A percentile compares a stretch with the other conserved stretches of the same genome.
phyloP scores from a whole-genome alignment of 2,329 filamentous ascomycete genomes.

The Nemania sp. region DNA sequence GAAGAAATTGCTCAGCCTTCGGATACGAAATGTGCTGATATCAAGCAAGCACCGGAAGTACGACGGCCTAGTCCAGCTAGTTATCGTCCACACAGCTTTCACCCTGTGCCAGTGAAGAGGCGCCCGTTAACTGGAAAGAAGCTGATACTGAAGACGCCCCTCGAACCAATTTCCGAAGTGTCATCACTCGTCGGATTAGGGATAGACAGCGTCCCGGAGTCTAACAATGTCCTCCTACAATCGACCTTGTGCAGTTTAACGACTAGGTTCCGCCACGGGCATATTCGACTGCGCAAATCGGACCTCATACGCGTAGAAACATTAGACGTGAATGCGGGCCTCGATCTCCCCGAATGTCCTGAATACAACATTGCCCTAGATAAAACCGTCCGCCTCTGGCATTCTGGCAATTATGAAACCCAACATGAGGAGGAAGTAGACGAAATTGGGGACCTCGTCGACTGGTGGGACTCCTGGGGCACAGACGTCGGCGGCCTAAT shows the following conservation, averaged over 20 bases:
- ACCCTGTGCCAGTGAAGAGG: background rate
- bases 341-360: background rate
- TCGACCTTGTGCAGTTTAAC: constrained; percentile 6
- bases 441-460: constrained; percentile 17
- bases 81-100: background rate
- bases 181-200: background rate
- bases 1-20: constrained; percentile 15
- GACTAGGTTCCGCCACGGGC: constrained; percentile 14
- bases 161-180: constrained; percentile 24
- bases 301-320: constrained; percentile 3
- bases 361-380: constrained; percentile 14
- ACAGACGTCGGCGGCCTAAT: background rate
- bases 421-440: constrained; percentile 10
- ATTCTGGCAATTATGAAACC: constrained; percentile 11
- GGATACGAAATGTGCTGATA: background rate
- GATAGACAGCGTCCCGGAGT: background rate
- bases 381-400: constrained; percentile 1
- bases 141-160: background rate
- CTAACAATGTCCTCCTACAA: constrained; percentile 6
- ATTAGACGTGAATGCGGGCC: background rate
- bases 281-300: constrained; percentile 12
- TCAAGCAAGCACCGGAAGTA: background rate
- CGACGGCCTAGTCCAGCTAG: background rate
- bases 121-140: background rate
- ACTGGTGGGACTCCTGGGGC: constrained; percentile 28